phyloP scores from a whole-genome alignment of 352 stramenopile genomes.

The Peronosclerospora sorghi region DNA sequence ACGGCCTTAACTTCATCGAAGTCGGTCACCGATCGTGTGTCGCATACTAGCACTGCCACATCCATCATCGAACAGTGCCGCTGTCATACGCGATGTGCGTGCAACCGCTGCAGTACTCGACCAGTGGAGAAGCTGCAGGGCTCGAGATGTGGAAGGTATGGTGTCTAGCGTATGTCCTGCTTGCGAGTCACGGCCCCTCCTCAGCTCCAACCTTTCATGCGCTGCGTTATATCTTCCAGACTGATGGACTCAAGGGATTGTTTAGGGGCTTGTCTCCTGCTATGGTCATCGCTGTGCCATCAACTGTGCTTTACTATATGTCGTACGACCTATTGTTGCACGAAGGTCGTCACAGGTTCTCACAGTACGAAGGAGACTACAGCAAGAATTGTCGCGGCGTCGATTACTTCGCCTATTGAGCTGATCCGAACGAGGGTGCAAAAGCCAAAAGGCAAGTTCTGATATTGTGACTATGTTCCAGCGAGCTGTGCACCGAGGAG shows the following conservation, averaged over 20 bases:
- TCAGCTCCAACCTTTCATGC: constrained; percentile 45
- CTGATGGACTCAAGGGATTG: constrained; percentile 62
- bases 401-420: constrained; percentile 81
- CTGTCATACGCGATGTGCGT: constrained; percentile 38
- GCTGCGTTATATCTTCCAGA: constrained; percentile 68
- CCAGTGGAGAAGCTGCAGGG: constrained; percentile 28
- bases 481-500: constrained; percentile 44
- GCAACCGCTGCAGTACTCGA: constrained; percentile 41
- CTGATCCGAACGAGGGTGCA: constrained; percentile 85
- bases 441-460: constrained; percentile 14
- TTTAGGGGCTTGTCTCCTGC: constrained; percentile 86
- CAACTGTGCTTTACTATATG: constrained; percentile 92
- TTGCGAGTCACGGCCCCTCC: constrained; percentile 21
- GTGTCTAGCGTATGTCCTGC: constrained; percentile 35
- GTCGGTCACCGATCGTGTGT: constrained; percentile 8
- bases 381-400: constrained; percentile 61
- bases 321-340: constrained; percentile 86
- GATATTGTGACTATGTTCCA: constrained; percentile 39
- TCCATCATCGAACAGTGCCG: constrained; percentile 29
- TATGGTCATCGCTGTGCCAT: constrained; percentile 89
- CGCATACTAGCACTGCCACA: constrained; percentile 7
- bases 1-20: constrained; percentile 3
- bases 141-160: constrained; percentile 9
- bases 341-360: constrained; percentile 26
- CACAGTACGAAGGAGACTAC: constrained; percentile 24